Evolutionary conservation across 2,329 filamentous ascomycete species (phyloP), one percentile per base, ranked within the genome.

Genomic region (Penicillium frequentans): DNA sequence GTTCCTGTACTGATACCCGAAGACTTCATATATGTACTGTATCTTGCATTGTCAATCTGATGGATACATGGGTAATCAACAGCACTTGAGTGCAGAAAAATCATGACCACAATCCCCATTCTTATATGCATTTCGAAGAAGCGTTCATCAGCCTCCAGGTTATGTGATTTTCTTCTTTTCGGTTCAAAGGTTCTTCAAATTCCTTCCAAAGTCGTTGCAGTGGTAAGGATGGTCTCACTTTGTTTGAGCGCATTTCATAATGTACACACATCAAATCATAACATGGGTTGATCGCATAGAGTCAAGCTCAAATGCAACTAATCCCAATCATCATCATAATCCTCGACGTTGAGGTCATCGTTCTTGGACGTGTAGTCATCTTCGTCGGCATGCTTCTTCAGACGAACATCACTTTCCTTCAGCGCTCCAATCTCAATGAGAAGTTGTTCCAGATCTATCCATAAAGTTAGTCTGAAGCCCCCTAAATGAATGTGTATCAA

Each of bases 381-480:
- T 64, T 86, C 83, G 66, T 88, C 83, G 64, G 85, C 82, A 37
- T 64, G 57, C 63, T 76, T 66, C 76, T 87, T 79, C 35, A 97
- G 81, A 54, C 95, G 86, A 75, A 90, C 84, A 72, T 99, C 95
- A 56, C 86, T 88, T 49, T 88, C 82, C 52, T 87, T 84, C 16
- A 98, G 80, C 1, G 92, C 93, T 3, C 92, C 92, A 37, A 96
- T 81, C 48, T 92, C 89, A 2, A 97, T 84, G 37, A 99, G 79
- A 42, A 98, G 73, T 64, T 87, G 85, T 72, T 98, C 92, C 58
- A 98, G 78, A 70, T 96, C 87, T 75, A 64, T 14, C 37, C 19
- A 4, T 33, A 26, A 47, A 5, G 46, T 59, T 5, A 58, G 48
- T 48, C 49, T 31, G 19, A 26, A 14, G 21, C n/a, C 52, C 11